These are phyloP conservation scores for Metarhizium robertsii DNA, from an alignment of 2,329 filamentous ascomycete species.

Conservation along the genomic window DNA sequence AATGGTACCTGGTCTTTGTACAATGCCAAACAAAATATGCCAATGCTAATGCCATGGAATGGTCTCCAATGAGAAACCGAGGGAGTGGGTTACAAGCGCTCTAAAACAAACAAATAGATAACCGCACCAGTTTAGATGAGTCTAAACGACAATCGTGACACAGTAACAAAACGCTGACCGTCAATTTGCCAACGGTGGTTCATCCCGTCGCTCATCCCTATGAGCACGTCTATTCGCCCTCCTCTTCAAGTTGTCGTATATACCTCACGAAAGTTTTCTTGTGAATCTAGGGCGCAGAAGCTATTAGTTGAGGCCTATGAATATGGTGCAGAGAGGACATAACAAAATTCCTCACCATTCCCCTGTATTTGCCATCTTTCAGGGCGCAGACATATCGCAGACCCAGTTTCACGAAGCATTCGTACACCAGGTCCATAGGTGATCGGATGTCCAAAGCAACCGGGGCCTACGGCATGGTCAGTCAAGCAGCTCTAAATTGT, in stretches of 20 bases:
- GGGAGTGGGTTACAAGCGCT: not conserved
- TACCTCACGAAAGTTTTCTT: conserved; percentile 97
- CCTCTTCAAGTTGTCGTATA: conserved; percentile 70
- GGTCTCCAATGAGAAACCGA: not conserved
- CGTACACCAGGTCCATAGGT: conserved; percentile 91
- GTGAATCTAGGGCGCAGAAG: conserved; percentile 50
- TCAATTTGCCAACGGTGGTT: not conserved
- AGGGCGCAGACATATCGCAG: conserved; percentile 87
- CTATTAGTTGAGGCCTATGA: conserved; percentile 6
- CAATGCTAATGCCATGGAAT: not conserved
- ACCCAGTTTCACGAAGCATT: conserved; percentile 91
- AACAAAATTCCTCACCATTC: conserved; percentile 54
- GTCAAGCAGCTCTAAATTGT: not conserved
- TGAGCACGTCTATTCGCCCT: conserved; percentile 10
- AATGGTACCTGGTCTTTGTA: not conserved
- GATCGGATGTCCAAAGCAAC: conserved; percentile 80
- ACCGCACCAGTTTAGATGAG: not conserved
- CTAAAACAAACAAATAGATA: not conserved
- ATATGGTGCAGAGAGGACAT: not conserved
- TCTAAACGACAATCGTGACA: not conserved
- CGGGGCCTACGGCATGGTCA: conserved; percentile 50
- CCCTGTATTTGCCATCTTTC: conserved; percentile 74
- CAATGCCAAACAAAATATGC: not conserved
- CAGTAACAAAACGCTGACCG: not conserved
- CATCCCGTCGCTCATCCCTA: not conserved